A percentile compares a stretch with the other conserved stretches of the same genome.
Evolutionary conservation across 768 basidiomycete species (phyloP).

Genomic region (Rhizopogon vulgaris): DNA sequence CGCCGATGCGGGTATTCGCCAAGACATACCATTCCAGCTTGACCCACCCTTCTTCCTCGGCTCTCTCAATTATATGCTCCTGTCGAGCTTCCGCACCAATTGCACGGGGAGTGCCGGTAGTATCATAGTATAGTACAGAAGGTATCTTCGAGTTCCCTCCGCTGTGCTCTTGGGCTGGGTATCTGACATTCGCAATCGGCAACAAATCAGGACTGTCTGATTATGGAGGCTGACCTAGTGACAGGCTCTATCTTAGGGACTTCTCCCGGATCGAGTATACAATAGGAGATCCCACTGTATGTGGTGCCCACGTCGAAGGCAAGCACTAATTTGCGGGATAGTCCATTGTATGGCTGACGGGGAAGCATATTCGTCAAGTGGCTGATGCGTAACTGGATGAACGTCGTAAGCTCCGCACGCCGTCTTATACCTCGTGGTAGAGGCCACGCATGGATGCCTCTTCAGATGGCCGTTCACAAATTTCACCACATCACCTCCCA

Average conservation of each 20-base stretch:
- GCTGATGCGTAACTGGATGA: neutral
- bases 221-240: conserved; percentile 19
- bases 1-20: neutral
- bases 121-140: conserved; percentile 41
- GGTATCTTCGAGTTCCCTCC: conserved; percentile 45
- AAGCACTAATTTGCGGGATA: conserved; percentile 28
- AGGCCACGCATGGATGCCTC: neutral
- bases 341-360: conserved; percentile 33
- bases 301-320: conserved; percentile 38
- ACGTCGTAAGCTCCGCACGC: neutral
- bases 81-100: conserved; percentile 40
- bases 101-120: conserved; percentile 31
- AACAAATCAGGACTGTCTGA: neutral
- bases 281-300: conserved; percentile 34
- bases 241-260: conserved; percentile 30
- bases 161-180: conserved; percentile 37
- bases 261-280: conserved; percentile 36
- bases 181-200: conserved; percentile 16
- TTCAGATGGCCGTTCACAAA: neutral
- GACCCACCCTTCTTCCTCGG: conserved; percentile 39
- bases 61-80: conserved; percentile 32
- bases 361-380: conserved; percentile 21
- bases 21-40: conserved; percentile 38
- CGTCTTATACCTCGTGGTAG: conserved; percentile 1
- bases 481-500: neutral